phyloP scores from a whole-genome alignment of 2,329 filamentous ascomycete species.

The Phyllosticta paracitricarpa region DNA sequence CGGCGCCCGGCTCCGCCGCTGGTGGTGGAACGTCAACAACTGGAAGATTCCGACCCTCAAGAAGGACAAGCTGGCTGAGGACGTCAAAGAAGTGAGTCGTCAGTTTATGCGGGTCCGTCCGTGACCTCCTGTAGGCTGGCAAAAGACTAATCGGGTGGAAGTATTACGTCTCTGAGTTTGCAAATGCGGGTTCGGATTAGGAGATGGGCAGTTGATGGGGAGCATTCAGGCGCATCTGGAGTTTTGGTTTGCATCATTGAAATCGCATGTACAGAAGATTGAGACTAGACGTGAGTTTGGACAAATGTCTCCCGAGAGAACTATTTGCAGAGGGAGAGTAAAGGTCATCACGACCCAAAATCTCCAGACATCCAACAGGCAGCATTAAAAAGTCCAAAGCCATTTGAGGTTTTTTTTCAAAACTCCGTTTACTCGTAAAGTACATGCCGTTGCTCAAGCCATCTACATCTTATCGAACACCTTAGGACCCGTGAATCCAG shows the following conservation, averaged over 20 bases:
- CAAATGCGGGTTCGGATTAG: constrained; percentile 3
- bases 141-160: background rate
- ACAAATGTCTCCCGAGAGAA: too few relatives aligned
- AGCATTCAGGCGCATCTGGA: background rate
- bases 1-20: constrained; percentile 69
- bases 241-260: background rate
- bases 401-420: too few relatives aligned
- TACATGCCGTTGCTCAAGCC: background rate
- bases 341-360: too few relatives aligned
- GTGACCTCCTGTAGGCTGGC: background rate
- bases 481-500: background rate
- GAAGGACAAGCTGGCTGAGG: background rate
- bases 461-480: constrained; percentile 7
- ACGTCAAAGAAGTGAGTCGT: constrained; percentile 8
- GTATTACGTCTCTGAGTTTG: constrained; percentile 4
- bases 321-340: too few relatives aligned
- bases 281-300: background rate
- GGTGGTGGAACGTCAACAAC: constrained; percentile 94
- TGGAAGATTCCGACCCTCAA: constrained; percentile 46
- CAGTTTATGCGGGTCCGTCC: constrained; percentile 5
- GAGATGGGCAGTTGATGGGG: background rate
- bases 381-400: background rate
- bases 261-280: background rate
- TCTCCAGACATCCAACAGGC: too few relatives aligned
- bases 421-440: background rate